These are phyloP conservation scores for Termitomyces sp. DNA, from an alignment of 768 basidiomycete species.

Conservation along the genomic window DNA sequence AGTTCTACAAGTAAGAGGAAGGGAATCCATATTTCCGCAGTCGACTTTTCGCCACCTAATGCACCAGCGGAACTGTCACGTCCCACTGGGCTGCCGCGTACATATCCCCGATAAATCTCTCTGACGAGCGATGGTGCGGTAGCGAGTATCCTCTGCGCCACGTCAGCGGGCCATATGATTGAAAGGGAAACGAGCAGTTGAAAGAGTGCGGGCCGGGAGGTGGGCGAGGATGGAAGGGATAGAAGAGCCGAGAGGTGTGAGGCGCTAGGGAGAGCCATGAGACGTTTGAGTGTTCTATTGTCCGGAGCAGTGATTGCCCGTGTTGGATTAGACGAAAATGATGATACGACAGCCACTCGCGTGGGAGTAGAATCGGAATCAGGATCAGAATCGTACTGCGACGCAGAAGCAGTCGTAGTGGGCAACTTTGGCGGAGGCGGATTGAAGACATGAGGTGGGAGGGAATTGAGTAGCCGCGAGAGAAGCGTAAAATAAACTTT, in stretches of 20 bases:
- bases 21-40: constrained; percentile 53
- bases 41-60: constrained; percentile 22
- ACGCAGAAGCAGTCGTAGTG: constrained; percentile 5
- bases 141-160: constrained; percentile 49
- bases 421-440: constrained; percentile 20
- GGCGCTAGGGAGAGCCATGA: constrained; percentile 50
- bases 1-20: constrained; percentile 77
- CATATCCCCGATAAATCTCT: constrained; percentile 67
- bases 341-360: constrained; percentile 32
- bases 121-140: constrained; percentile 60
- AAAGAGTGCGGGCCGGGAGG: constrained; percentile 44
- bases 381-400: constrained; percentile 30
- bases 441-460: constrained; percentile 53
- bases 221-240: constrained; percentile 33
- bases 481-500: constrained; percentile 51
- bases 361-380: constrained; percentile 33
- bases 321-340: constrained; percentile 19
- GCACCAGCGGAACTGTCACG: constrained; percentile 36
- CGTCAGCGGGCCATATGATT: constrained; percentile 53
- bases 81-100: constrained; percentile 59
- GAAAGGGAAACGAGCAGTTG: constrained; percentile 53
- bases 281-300: constrained; percentile 53
- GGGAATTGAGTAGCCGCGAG: constrained; percentile 40
- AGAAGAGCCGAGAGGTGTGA: constrained; percentile 54
- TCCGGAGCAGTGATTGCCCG: constrained; percentile 49